Percentiles rank a stretch among this genome's conserved stretches.
Evolutionary conservation across 108 stramenopile species (phyloP).

Genomic region (Cafeteria roenbergensis): DNA sequence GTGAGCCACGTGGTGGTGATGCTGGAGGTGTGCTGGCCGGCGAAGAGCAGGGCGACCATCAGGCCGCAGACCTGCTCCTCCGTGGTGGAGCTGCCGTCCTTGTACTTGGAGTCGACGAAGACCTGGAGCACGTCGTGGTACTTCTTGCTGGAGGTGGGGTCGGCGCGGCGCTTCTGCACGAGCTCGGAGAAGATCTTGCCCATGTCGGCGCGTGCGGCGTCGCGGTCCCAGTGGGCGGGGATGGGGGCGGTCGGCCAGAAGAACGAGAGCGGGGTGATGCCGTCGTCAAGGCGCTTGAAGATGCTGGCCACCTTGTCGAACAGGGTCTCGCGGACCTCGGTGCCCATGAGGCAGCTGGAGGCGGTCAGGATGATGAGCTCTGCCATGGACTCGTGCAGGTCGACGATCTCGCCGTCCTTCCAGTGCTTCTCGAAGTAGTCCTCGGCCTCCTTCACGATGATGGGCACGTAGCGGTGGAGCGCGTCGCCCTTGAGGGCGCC

Average conservation of each 20-base stretch:
- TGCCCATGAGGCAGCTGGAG: slow-evolving; percentile 83
- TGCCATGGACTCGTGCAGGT: slow-evolving; percentile 67
- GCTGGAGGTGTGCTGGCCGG: slow-evolving; percentile 95
- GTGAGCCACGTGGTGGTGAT: slow-evolving; percentile 90
- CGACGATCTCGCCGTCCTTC: slow-evolving; percentile 56
- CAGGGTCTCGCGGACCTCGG: slow-evolving; percentile 87
- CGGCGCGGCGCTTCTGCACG: slow-evolving; percentile 63
- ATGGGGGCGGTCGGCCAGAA: slow-evolving; percentile 90
- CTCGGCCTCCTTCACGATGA: slow-evolving; percentile 78
- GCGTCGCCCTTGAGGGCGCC: slow-evolving; percentile 68
- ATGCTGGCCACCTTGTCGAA: slow-evolving; percentile 79
- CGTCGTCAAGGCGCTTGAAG: slow-evolving; percentile 89
- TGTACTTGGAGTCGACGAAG: slow-evolving; percentile 94
- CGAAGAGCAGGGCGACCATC: slow-evolving; percentile 90
- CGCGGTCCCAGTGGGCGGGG: slow-evolving; percentile 49
- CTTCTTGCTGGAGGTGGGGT: slow-evolving; percentile 49
- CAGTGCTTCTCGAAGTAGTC: slow-evolving; percentile 59
- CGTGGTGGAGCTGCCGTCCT: slow-evolving; percentile 71
- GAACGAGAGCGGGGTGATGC: slow-evolving; percentile 88
- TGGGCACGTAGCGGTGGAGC: slow-evolving; percentile 81
- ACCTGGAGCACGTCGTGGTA: slow-evolving; percentile 84
- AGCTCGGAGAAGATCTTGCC: slow-evolving; percentile 76
- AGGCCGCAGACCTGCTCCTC: slow-evolving; percentile 90
- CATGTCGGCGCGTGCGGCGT: slow-evolving; percentile 68
- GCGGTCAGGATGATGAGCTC: slow-evolving; percentile 94